Conservation (phyloP, 768 basidiomycete species). For the Rhodotorula graminis region DNA sequence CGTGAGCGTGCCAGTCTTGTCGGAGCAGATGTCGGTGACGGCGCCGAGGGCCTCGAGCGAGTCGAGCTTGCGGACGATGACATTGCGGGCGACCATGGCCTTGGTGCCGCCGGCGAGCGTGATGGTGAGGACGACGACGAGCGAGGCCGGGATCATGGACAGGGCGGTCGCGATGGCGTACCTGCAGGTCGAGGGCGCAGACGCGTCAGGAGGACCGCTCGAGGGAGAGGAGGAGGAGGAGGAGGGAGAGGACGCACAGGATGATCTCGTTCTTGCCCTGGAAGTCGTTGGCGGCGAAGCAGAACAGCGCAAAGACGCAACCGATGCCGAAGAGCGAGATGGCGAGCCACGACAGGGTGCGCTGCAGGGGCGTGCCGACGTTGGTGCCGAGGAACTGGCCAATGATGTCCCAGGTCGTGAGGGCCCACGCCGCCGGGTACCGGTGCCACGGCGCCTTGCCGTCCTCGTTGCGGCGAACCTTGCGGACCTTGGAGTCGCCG, state of each 20-base stretch:
- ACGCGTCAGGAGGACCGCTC: background rate
- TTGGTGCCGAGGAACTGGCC: conserved; percentile 50
- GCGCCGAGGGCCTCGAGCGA: conserved; percentile 49
- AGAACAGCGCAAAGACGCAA: conserved; percentile 40
- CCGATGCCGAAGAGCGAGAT: conserved; percentile 39
- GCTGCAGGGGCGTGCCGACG: conserved; percentile 40
- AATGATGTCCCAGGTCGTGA: conserved; percentile 31
- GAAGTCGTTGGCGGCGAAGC: conserved; percentile 40
- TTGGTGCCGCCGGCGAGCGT: conserved; percentile 55
- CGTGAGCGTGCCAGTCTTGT: conserved; percentile 53
- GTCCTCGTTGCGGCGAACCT: conserved; percentile 44
- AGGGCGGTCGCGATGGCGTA: conserved; percentile 34
- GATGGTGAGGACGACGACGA: conserved; percentile 51
- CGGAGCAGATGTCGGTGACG: conserved; percentile 51
- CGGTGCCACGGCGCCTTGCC: conserved; percentile 37
- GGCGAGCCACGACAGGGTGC: conserved; percentile 41
- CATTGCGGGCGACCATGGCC: conserved; percentile 54
- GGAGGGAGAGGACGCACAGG: conserved; percentile 25
- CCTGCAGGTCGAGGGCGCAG: background rate
- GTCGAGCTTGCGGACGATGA: conserved; percentile 46
- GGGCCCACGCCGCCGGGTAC: conserved; percentile 30
- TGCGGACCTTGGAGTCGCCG: conserved; percentile 43
- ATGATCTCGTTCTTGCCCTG: conserved; percentile 38
- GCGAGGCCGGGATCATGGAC: conserved; percentile 39
- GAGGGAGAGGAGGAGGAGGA: background rate